Base-by-base conservation (phyloP, 1,284 basidiomycete genomes). In the Puccinia coronata region DNA sequence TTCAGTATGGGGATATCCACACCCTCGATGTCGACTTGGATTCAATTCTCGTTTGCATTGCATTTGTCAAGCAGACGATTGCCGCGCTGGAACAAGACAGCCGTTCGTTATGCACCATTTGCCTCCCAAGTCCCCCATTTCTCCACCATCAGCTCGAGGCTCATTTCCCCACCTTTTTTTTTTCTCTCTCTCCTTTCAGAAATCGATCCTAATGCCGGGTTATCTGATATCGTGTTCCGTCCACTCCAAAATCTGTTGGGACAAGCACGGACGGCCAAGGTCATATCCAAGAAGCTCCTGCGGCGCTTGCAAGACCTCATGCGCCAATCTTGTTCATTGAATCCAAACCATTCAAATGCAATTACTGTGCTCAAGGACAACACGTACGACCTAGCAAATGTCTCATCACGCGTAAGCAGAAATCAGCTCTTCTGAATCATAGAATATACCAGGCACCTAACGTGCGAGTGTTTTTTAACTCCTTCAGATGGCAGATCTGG, bases 11-110 rank as follows among this genome's bases (percentile, higher is more conserved):
- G 6, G 91, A 92, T 84, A 90, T 92, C 0, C 87, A 91, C 61
- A 90, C 91, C 20, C 91, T 96, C 84, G 95, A 98, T 84, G 90
- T 91, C 82, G 95, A 98, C 86, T 88, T 98, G 11, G 95, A 98
- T 86, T 92, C 93, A 86, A 95, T 97, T 86, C 91, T 93, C 36
- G 94, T 94, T 11, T 93, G 94, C 0, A 90, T 96, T 74, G 93
- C 93, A 0, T 90, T 95, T 82, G 91, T 92, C 49, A 93, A 94
- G 88, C 94, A 94, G 5, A 91, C 92, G 5, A 90, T 97, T n/a
- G 88, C 90, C 25, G 88, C 88, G 1, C 88, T 93, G 47, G 85
- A 93, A 65, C 89, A 90, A 82, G 95, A 96, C 83, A 90, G 92
- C 82, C 93, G 93, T 92, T 82, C 76, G 88, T 83, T 14, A 34